These are phyloP conservation scores for Tieghemostelium lacteum DNA, from an alignment of 78 protist species.

Conservation along the genomic window DNA sequence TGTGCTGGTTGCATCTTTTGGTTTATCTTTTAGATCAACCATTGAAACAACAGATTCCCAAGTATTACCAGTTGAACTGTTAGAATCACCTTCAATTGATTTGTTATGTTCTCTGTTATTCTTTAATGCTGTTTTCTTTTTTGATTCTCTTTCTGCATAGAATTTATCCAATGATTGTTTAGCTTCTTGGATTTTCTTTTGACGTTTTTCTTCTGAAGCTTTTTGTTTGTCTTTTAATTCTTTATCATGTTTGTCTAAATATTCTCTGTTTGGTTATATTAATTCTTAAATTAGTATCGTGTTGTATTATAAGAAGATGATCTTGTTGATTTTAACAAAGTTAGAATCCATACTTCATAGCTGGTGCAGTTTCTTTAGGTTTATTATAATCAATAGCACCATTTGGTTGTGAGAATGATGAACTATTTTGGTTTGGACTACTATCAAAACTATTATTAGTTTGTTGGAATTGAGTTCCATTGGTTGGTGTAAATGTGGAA, in stretches of 20 bases:
- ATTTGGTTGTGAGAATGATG: slow-evolving; percentile 3
- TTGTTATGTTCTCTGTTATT: slow-evolving; percentile 73
- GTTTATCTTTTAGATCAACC: slow-evolving; percentile 40
- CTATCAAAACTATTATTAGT: slow-evolving; percentile 4
- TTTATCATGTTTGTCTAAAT: slow-evolving; percentile 50
- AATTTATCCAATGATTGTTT: slow-evolving; percentile 61
- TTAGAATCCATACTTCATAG: slow-evolving; percentile 27
- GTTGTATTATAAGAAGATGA: neutral
- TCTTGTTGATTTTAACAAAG: neutral
- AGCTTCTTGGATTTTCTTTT: slow-evolving; percentile 50
- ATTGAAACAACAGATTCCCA: slow-evolving; percentile 67
- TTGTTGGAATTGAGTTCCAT: neutral
- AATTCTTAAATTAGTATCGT: neutral
- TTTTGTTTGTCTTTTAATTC: slow-evolving; percentile 39
- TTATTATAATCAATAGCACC: neutral
- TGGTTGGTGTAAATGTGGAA: neutral
- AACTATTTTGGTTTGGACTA: neutral
- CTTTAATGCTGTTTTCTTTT: slow-evolving; percentile 53
- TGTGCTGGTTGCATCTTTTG: slow-evolving; percentile 21
- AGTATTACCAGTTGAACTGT: neutral
- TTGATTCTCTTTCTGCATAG: slow-evolving; percentile 49
- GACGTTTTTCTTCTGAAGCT: slow-evolving; percentile 47
- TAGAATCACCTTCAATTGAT: slow-evolving; percentile 19
- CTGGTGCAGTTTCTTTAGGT: slow-evolving; percentile 38
- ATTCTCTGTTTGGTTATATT: slow-evolving; percentile 17